Evolutionary conservation across 169 alveolate genomes (phyloP), one percentile per base, ranked within the genome.

Genomic region (Eimeria maxima): DNA sequence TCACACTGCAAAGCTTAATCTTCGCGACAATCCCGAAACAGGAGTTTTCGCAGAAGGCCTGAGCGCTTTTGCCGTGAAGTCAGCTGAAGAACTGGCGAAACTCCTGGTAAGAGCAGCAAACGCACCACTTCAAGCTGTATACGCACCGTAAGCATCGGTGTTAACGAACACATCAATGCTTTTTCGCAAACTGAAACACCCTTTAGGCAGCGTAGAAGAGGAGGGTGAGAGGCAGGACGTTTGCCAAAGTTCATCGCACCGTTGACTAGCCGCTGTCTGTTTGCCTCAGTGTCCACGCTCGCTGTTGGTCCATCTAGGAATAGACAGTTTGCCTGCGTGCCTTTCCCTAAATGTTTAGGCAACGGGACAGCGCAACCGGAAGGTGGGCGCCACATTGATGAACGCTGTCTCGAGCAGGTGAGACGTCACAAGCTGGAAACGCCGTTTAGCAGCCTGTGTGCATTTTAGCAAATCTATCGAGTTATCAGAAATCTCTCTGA

Each of bases 21-120:
- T 99, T 42, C 98, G 98, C 93, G 97, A 94, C 74, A 93, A 84
- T 60, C 98, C 98, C 76, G 98, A 98, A 44, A 96, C 97, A 53
- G 99, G 99, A 38, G 98, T 99, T 47, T 99, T 97, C 95, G 99
- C 98, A 22, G 98, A 99, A 95, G 99, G 98, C 95, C 96, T 98
- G 78, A 95, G 97, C 73, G 96, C 98, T 33, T 98, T 98, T 95
- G 98, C 98, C 13, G 98, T 98, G 29, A 97, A 97, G 93, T 96
- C 96, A 47, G 98, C 97, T 38, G 97, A 97, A 14, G 99, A 98
- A 93, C 97, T 98, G 97, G 95, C 95, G 74, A 98, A 97, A 63
- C 90, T 97, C 96, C 44, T 97, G 96, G 95, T 95, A 45, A 45
- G 22, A 33, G 29, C 88, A 29, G 14, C 53, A 14, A n/a, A 73